These are phyloP conservation scores for Macrolepiota fuliginosa DNA, from an alignment of 768 basidiomycete genomes.

Conservation along the genomic window DNA sequence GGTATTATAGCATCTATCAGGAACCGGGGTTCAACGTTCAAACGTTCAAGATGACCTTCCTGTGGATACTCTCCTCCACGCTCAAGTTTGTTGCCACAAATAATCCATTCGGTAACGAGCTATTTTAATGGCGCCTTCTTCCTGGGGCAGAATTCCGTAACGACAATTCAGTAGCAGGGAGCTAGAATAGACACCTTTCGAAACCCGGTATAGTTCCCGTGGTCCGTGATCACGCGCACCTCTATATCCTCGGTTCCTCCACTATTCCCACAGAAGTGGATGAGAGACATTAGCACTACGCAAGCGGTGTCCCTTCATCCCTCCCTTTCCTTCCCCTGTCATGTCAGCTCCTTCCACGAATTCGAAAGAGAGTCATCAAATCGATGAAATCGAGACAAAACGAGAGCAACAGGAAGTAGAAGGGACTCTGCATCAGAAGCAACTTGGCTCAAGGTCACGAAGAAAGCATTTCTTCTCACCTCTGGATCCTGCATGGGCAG, in stretches of 20 bases:
- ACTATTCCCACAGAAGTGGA: conserved; percentile 1
- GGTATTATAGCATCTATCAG: conserved; percentile 27
- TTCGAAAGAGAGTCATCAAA: background rate
- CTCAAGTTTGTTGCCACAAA: background rate
- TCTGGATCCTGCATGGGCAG: conserved; percentile 42
- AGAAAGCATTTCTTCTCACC: conserved; percentile 48
- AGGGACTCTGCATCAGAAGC: conserved; percentile 41
- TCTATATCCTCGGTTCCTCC: background rate
- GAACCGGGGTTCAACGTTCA: background rate
- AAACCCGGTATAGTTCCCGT: background rate
- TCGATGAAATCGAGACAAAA: conserved; percentile 10
- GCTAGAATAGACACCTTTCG: background rate
- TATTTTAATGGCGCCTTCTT: background rate
- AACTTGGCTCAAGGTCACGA: conserved; percentile 34
- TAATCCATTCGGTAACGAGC: background rate
- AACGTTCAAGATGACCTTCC: no score
- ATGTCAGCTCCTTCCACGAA: conserved; percentile 3
- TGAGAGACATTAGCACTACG: background rate
- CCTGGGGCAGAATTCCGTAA: background rate
- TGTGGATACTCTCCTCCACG: background rate
- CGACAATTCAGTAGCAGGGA: background rate
- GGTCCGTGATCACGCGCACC: background rate
- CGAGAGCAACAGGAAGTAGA: conserved; percentile 19
- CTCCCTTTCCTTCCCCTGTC: background rate
- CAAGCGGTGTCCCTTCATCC: background rate